phyloP scores from a whole-genome alignment of 768 basidiomycete species.

The Tulasnella sp. region DNA sequence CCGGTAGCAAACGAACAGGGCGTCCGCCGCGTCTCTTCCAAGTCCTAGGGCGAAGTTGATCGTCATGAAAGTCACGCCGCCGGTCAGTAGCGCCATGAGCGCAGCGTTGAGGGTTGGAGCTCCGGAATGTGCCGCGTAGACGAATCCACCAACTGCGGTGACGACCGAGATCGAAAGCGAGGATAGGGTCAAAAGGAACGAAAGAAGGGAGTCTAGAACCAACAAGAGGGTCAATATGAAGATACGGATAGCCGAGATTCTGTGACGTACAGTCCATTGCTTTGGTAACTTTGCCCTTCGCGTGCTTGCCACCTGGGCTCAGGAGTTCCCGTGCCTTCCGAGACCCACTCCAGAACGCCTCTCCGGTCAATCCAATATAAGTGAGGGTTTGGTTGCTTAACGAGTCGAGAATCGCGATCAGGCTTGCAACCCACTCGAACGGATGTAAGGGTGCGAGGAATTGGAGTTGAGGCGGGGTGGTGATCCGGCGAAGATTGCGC shows the following conservation, averaged over 20 bases:
- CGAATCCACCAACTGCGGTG: conserved; percentile 74
- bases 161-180: conserved; percentile 78
- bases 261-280: conserved; percentile 38
- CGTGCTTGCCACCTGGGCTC: conserved; percentile 36
- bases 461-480: conserved; percentile 27
- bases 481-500: conserved; percentile 26
- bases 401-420: conserved; percentile 44
- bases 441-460: conserved; percentile 31
- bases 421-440: conserved; percentile 35
- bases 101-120: conserved; percentile 66
- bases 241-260: not conserved
- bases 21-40: conserved; percentile 68
- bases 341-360: conserved; percentile 59
- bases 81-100: conserved; percentile 69
- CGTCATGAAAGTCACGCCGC: conserved; percentile 73
- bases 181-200: conserved; percentile 53
- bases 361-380: conserved; percentile 73
- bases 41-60: conserved; percentile 79
- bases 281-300: conserved; percentile 32
- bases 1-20: conserved; percentile 63
- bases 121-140: conserved; percentile 83
- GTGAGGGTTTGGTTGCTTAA: conserved; percentile 64
- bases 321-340: conserved; percentile 55
- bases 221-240: not conserved
- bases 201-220: conserved; percentile 60